Base-by-base conservation (phyloP, 116 monocot genomes). In the Zostera marina region DNA sequence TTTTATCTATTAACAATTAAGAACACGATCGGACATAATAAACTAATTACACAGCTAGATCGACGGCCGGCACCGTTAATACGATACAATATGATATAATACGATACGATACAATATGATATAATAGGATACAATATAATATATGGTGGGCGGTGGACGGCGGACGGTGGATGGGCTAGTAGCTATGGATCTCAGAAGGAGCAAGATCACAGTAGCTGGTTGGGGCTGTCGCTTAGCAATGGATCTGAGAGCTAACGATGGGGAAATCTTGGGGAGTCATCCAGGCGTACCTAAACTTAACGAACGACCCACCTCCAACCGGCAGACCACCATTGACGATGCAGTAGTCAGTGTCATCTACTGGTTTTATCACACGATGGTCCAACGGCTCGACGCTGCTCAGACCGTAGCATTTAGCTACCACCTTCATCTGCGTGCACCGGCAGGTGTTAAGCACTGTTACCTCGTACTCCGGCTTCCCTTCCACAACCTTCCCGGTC, bases 201-300 rank as follows among this genome's bases (percentile, higher is more conserved):
- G 41, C 58, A 58, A 58, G 58, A 56, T 56, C 57, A 26, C 57
- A 57, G 9, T 54, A 12, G 24, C 23, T 2, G 20, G 15, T 3
- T 1, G 3, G 16, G 4, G 9, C 19, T 13, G 19, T 7, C 41
- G 26, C 26, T 24, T 61, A 61, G 44, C 61, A 65, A 22, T 43
- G n/a, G 65, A 55, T 54, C 44, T 54, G 53, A 41, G 74, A 72
- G 53, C 62, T 72, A 20, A 71, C 67, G 8, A 71, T 19, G 11
- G 66, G 61, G 43, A 76, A 76, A 43, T 76, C 76, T 32, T 62
- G 62, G 10, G 76, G 76, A 3, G 71, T 76, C 61, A 62, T 42
- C 76, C 76, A 76, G 1, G 76, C 76, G 42, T 71, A 76, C 56
- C 58, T 66, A 59, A 76, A 76, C 44, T 11, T 25, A 11, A 76